Evolutionary conservation across 2,329 filamentous ascomycete genomes (phyloP).

Genomic region (Emergomyces orientalis): DNA sequence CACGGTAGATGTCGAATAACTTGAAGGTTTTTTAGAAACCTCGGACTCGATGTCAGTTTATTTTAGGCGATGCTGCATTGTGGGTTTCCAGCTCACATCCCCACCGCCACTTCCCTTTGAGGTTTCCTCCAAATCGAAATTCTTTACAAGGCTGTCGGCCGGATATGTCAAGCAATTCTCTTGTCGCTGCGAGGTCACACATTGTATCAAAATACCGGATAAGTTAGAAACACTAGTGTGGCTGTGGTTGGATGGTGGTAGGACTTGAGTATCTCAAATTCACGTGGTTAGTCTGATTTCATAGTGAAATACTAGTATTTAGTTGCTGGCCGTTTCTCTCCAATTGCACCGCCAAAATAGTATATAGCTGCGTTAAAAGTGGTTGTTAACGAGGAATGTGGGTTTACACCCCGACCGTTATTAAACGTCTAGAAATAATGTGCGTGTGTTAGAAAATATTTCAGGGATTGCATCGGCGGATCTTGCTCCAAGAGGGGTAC

Average conservation of each 20-base stretch:
- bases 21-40: not conserved
- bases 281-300: not conserved
- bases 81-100: not conserved
- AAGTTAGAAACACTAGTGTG: not conserved
- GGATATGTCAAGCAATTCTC: not conserved
- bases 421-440: slow-evolving; percentile 4
- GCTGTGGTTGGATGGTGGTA: not conserved
- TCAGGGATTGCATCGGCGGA: not conserved
- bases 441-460: not conserved
- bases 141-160: not conserved
- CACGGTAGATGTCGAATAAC: not conserved
- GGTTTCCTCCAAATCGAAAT: not conserved
- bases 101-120: not conserved
- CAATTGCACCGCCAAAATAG: not conserved
- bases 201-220: not conserved
- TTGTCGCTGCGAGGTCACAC: not conserved
- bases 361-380: not conserved
- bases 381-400: not conserved
- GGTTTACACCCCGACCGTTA: not conserved
- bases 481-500: not conserved
- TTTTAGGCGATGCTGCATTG: not conserved
- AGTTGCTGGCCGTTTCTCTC: not conserved
- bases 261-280: not conserved
- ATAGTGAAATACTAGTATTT: slow-evolving; percentile 7
- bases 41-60: not conserved